A percentile compares a stretch with the other conserved stretches of the same genome.
Evolutionary conservation across 495 filamentous ascomycete species (phyloP).

Genomic region (Beverwykella pulmonaria): DNA sequence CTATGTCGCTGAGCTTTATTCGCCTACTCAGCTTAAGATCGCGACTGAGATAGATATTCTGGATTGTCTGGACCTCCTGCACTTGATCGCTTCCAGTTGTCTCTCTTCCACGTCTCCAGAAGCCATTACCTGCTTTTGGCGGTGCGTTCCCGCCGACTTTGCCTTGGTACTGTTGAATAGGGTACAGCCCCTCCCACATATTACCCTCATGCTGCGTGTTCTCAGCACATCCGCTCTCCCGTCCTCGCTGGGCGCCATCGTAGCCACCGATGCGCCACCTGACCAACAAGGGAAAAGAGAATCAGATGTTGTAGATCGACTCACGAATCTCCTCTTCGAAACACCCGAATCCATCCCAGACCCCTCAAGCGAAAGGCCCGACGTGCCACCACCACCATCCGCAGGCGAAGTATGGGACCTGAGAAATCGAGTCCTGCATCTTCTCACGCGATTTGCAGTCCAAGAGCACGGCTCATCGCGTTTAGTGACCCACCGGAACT

Average conservation of each 20-base stretch:
- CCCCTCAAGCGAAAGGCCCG: constrained; percentile 46
- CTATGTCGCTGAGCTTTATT: constrained; percentile 60
- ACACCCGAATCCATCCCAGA: constrained; percentile 53
- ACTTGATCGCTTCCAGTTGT: constrained; percentile 58
- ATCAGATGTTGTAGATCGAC: constrained; percentile 60
- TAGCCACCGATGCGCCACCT: constrained; percentile 19
- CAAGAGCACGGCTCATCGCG: constrained; percentile 55
- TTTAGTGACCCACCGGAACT: constrained; percentile 58
- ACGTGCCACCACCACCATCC: constrained; percentile 13
- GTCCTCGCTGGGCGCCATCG: constrained; percentile 63
- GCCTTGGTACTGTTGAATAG: constrained; percentile 64
- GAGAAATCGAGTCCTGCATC: constrained; percentile 58
- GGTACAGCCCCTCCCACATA: constrained; percentile 55
- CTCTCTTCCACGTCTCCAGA: constrained; percentile 48
- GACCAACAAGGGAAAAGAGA: constrained; percentile 59
- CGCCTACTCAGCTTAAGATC: constrained; percentile 51
- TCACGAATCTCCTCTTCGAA: constrained; percentile 63
- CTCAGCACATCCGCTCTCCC: constrained; percentile 62
- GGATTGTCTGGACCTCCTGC: constrained; percentile 60
- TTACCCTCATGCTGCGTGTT: constrained; percentile 60
- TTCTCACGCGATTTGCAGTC: constrained; percentile 56
- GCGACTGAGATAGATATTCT: constrained; percentile 57
- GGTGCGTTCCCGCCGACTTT: constrained; percentile 62
- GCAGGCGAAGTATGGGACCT: constrained; percentile 52
- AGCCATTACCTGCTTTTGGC: constrained; percentile 61